Base-by-base conservation (phyloP, 345 rosid species). In the Adansonia digitata region DNA sequence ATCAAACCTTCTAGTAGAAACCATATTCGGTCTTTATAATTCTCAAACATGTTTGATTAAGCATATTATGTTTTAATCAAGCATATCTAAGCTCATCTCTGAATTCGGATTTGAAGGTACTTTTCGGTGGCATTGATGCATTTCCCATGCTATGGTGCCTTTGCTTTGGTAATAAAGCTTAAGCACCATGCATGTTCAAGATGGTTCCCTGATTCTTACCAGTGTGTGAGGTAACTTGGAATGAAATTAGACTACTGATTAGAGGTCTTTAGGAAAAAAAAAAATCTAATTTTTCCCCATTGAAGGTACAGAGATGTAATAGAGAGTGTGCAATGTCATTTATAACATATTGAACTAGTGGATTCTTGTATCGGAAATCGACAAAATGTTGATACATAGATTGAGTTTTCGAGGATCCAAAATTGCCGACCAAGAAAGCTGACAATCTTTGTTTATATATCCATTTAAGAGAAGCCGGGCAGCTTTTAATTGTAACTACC, bases 41-140 rank as follows among this genome's bases (percentile, higher is more conserved):
- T n/a, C 17, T 39, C 26, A 56, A 51, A 17, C 14, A n/a, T n/a
- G n/a, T n/a, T n/a, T 2, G 49, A 18, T 18, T 46, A 18, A 8
- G 45, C 15, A 37, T 34, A 0, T 7, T 18, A 29, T 60, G 40
- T 2, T 57, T 57, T 22, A 1, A 27, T 13, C 43, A 61, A 37
- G 9, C 24, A 37, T 42, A n/a, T n/a, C n/a, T n/a, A n/a, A n/a
- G n/a, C 13, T 73, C 77, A 45, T 46, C 20, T 48, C 24, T 40
- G 39, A 22, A 66, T 20, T 71, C 74, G 73, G 37, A 85, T 35
- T 74, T 73, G 74, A 76, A 94, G 98, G 98, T 93, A 95, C 86
- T 86, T 89, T 3, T 79, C 91, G 12, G 98, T 89, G 37, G 97
- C 91, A 56, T 82, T 88, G 77, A 87, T 95, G 93, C 99, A 93